Conservation (phyloP, 176 grass and related monocot genomes). For the Aegilops longissima region DNA sequence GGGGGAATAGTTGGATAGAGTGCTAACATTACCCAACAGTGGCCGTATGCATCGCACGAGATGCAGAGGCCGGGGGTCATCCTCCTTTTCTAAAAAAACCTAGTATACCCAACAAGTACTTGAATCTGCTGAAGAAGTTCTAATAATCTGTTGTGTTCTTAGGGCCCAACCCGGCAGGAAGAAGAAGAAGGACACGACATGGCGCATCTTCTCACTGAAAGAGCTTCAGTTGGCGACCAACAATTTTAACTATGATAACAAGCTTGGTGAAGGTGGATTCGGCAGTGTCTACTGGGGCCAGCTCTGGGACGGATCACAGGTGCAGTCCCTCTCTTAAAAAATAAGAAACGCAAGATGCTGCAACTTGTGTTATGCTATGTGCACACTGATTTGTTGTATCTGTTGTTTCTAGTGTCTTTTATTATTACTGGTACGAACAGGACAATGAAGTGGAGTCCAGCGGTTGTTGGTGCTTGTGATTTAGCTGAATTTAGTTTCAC, state of each 20-base stretch:
- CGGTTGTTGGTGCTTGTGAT: conserved; percentile 22
- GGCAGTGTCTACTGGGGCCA: conserved; percentile 97
- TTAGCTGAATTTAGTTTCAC: conserved; percentile 16
- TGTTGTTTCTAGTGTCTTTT: neutral
- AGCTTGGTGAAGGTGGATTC: conserved; percentile 89
- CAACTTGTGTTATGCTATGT: neutral
- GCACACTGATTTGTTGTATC: neutral
- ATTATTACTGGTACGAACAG: neutral
- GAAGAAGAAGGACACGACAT: conserved; percentile 56
- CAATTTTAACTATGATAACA: conserved; percentile 97
- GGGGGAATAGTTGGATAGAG: neutral
- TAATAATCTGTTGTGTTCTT: conserved; percentile 6
- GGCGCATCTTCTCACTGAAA: conserved; percentile 82
- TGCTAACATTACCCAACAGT: neutral
- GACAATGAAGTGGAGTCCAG: neutral
- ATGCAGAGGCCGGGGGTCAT: too few relatives aligned
- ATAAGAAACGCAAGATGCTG: neutral
- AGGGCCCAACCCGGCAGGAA: conserved; percentile 59
- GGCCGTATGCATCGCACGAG: too few relatives aligned
- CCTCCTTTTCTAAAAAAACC: too few relatives aligned
- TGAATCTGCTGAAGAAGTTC: neutral
- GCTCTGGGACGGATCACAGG: conserved; percentile 95
- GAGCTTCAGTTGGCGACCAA: conserved; percentile 83
- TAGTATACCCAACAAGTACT: neutral
- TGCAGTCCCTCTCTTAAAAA: conserved; percentile 34